Base-by-base conservation (phyloP, 768 basidiomycete species). In the Boletus reticulatus region DNA sequence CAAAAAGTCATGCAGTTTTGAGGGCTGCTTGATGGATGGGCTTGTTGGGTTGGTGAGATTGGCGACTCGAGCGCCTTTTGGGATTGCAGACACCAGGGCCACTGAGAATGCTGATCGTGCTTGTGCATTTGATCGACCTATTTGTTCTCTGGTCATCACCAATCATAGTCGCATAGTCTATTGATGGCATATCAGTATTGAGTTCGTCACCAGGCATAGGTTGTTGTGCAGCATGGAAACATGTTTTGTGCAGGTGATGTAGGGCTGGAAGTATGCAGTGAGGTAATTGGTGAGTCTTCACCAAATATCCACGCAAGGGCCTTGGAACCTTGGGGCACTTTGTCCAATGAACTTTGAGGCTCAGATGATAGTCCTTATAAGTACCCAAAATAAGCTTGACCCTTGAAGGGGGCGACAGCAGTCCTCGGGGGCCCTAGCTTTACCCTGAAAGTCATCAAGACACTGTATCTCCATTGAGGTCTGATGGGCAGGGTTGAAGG, bases 1-100 rank as follows among this genome's bases (percentile, higher is more conserved):
- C 97, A 98, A 96, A 79, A 98, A 99, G 78, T 94, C 94, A 72
- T 89, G 90, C 46, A 94, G 70, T 66, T 92, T 94, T 20, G 83
- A 82, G 4, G 86, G 82, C 10, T 78, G 75, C 62, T 82, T 72
- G 37, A 57, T 14, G 3, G 67, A 38, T 9, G 61, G n/a, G n/a
- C 46, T 24, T 65, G 63, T 0, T 39, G 38, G 6, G 80, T 77
- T 6, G 84, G 80, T 0, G 84, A 84, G 11, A 81, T 78, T 9
- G 84, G 81, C 0, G 75, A 70, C 41, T 86, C 83, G 34, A 88
- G 76, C 0, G 84, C 79, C 50, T 80, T 66, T 92, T 87, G 0
- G 87, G 86, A 60, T 91, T 81, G n/a, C 79, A 83, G 1, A 94
- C 94, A 24, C 96, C 95, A 9, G 98, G 82, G 0, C 93, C 94